These are phyloP conservation scores for Yamadazyma atmosphaerica DNA, from an alignment of 1,139 yeast species.

Conservation along the genomic window DNA sequence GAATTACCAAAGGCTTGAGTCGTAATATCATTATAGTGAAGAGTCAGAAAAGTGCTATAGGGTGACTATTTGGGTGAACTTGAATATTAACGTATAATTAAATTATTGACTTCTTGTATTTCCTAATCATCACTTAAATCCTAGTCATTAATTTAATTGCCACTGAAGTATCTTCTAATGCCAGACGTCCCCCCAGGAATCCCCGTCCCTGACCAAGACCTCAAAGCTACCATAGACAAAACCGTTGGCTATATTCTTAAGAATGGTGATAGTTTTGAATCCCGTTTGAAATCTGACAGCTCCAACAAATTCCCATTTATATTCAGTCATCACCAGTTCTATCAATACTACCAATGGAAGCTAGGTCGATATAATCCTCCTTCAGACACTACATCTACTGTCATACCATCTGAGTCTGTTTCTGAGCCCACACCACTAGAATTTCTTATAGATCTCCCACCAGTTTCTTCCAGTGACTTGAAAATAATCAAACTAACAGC, in stretches of 20 bases:
- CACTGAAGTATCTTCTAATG: too few relatives aligned
- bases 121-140: too few relatives aligned
- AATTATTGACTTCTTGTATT: too few relatives aligned
- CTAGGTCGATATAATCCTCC: constrained; percentile 14
- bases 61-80: too few relatives aligned
- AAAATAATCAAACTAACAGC: constrained; percentile 76
- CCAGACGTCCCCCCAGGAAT: constrained; percentile 42
- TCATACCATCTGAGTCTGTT: constrained; percentile 1
- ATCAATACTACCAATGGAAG: constrained; percentile 56
- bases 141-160: too few relatives aligned
- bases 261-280: constrained; percentile 69
- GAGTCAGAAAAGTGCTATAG: too few relatives aligned
- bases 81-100: too few relatives aligned
- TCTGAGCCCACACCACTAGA: constrained; percentile 13
- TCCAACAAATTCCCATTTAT: constrained; percentile 64
- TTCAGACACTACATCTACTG: not conserved
- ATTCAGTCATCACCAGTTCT: constrained; percentile 50
- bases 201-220: constrained; percentile 57
- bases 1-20: too few relatives aligned
- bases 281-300: constrained; percentile 47
- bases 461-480: constrained; percentile 63
- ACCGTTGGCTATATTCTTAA: constrained; percentile 71
- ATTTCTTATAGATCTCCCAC: constrained; percentile 52
- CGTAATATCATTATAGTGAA: too few relatives aligned
- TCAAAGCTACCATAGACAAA: constrained; percentile 61